Conservation (phyloP, 225 moss, liverwort and hornwort genomes). For the Rhytidiadelphus loreus region DNA sequence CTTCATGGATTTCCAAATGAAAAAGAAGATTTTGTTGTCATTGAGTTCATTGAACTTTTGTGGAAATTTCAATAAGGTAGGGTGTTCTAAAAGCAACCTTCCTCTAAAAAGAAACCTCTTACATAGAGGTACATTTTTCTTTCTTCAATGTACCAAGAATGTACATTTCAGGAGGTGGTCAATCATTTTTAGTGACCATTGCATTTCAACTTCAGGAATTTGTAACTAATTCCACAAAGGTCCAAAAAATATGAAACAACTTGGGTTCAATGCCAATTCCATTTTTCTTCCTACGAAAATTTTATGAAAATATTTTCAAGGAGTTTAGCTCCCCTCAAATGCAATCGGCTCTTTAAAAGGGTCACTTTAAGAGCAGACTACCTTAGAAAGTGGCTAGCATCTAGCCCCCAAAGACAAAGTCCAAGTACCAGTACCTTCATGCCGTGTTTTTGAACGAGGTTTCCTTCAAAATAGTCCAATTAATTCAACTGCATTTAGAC, state of each 20-base stretch:
- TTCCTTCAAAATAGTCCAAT: neutral
- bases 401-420: neutral
- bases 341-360: neutral
- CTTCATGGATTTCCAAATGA: neutral
- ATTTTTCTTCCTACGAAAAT: neutral
- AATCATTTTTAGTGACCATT: neutral
- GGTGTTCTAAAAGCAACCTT: too few relatives aligned
- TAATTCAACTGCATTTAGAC: neutral
- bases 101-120: too few relatives aligned
- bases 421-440: neutral
- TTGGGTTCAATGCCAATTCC: neutral
- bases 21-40: neutral
- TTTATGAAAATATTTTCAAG: neutral
- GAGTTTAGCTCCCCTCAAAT: neutral
- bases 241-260: neutral
- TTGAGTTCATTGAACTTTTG: neutral
- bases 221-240: neutral
- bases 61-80: too few relatives aligned
- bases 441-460: too few relatives aligned
- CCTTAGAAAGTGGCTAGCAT: neutral
- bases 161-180: too few relatives aligned
- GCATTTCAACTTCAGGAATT: neutral
- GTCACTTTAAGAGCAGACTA: too few relatives aligned
- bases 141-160: neutral
- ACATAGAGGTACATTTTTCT: fast-evolving